Base-by-base conservation (phyloP, 441 rosid species). In the Aleurites moluccanus region DNA sequence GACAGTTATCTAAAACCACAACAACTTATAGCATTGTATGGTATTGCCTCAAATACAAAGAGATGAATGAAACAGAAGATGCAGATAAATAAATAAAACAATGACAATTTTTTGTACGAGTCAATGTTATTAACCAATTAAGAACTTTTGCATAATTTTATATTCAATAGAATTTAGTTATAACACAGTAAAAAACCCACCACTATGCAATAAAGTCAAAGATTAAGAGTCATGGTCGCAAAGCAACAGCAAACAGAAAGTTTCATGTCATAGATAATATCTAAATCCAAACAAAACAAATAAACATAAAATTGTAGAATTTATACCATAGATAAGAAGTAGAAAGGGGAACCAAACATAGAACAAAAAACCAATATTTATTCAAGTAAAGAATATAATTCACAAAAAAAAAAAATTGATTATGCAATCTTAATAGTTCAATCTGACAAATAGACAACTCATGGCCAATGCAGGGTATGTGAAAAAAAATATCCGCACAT, bases 231-330 rank as follows among this genome's bases (percentile, higher is more conserved):
- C 40, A 52, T 9, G 8, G 9, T 7, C 44, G 23, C 15, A 10
- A 3, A 33, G 77, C 44, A 73, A 66, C 14, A 74, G 16, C 50
- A 40, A 74, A 50, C 33, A 63, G 69, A 35, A 63, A 49, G 52
- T 30, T 18, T 18, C 20, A 35, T 64, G 33, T 5, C 68, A 42
- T 18, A 18, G 30, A 50, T 14, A 15, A 73, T 33, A 64, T 1
- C 53, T 2, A 65, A 27, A 57, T 67, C 27, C 60, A 59, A 15
- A 15, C 10, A 75, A 35, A 64, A 27, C 33, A 13, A 2, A 57
- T 15, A 16, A 21, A 53, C 13, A 21, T 50, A 23, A 57, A 33
- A 38, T 28, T 62, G 40, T 18, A 23, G 25, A 64, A 64, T 14
- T 49, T 53, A 15, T 6, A 30, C 56, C 27, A 3, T 16, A 30